A percentile compares a stretch with the other conserved stretches of the same genome.
These are phyloP conservation scores for Aspergillus puulaauensis DNA, from an alignment of 2,329 filamentous ascomycete genomes.

Conservation along the genomic window DNA sequence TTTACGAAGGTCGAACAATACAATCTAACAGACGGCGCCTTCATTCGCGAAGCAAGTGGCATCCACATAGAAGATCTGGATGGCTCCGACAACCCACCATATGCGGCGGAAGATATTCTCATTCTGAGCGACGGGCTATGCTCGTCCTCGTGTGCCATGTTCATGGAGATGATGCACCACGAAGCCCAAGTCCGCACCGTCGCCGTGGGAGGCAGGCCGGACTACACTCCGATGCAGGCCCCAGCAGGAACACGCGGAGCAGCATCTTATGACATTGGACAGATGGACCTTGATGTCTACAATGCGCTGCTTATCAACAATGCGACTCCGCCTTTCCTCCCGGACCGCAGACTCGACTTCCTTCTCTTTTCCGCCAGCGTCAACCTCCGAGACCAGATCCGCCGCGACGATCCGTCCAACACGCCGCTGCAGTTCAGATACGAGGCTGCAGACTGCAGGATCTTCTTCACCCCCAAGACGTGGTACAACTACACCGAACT, in stretches of 20 bases:
- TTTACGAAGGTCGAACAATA: not conserved
- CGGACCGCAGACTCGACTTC: not conserved
- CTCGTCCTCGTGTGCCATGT: slow-evolving; percentile 58
- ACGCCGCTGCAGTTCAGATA: slow-evolving; percentile 27
- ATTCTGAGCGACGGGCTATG: slow-evolving; percentile 48
- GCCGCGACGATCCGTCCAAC: slow-evolving; percentile 32
- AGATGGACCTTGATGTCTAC: not conserved
- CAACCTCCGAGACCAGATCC: slow-evolving; percentile 38
- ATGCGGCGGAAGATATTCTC: slow-evolving; percentile 29
- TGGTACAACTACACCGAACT: not conserved
- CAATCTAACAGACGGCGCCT: not conserved
- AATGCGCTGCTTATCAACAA: too few species aligned
- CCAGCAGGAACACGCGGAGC: slow-evolving; percentile 62
- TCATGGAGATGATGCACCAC: slow-evolving; percentile 53
- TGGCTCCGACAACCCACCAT: slow-evolving; percentile 1
- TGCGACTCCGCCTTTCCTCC: too few species aligned
- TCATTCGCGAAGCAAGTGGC: not conserved
- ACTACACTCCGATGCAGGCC: slow-evolving; percentile 55
- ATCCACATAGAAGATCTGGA: not conserved
- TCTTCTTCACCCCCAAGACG: slow-evolving; percentile 51
- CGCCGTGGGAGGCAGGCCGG: slow-evolving; percentile 58
- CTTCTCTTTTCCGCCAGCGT: not conserved
- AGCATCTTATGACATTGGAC: not conserved
- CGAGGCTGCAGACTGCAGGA: slow-evolving; percentile 58
- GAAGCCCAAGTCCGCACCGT: slow-evolving; percentile 53